phyloP scores from a whole-genome alignment of 139 green algal genomes.

The Marvania coccoides region DNA sequence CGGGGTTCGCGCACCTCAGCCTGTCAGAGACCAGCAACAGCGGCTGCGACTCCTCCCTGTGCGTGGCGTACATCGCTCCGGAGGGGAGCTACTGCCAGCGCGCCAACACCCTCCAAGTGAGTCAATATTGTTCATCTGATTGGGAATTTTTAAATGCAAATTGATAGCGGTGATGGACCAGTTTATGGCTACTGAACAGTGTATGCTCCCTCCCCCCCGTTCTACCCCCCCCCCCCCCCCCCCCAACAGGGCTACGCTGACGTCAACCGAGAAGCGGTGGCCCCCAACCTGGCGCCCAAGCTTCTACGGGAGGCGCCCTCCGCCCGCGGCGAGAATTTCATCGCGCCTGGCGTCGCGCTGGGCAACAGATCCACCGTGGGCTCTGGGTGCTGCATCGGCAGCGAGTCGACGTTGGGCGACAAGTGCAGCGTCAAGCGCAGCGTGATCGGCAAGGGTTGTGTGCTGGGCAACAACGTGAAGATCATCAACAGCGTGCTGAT shows the following conservation, averaged over 20 bases:
- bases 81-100: conserved; percentile 28
- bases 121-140: too few species aligned
- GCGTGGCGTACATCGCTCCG: conserved; percentile 19
- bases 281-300: conserved; percentile 8
- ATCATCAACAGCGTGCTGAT: conserved; percentile 77
- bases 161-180: too few species aligned
- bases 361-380: conserved; percentile 63
- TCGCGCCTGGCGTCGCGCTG: conserved; percentile 31
- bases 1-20: too few species aligned
- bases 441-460: conserved; percentile 65
- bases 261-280: conserved; percentile 38
- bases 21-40: background rate
- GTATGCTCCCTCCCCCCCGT: too few species aligned
- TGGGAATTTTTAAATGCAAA: too few species aligned
- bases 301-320: conserved; percentile 26
- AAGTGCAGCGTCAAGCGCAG: conserved; percentile 79
- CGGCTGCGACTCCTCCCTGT: background rate
- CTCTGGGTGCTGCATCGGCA: conserved; percentile 63
- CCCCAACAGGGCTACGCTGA: conserved; percentile 35
- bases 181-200: too few species aligned
- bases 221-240: too few species aligned
- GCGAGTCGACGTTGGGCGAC: conserved; percentile 62
- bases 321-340: conserved; percentile 62
- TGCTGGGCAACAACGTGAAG: conserved; percentile 53
- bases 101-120: conserved; percentile 23